phyloP scores from a whole-genome alignment of 2,329 filamentous ascomycete genomes.

The Graphilbum fragrans region DNA sequence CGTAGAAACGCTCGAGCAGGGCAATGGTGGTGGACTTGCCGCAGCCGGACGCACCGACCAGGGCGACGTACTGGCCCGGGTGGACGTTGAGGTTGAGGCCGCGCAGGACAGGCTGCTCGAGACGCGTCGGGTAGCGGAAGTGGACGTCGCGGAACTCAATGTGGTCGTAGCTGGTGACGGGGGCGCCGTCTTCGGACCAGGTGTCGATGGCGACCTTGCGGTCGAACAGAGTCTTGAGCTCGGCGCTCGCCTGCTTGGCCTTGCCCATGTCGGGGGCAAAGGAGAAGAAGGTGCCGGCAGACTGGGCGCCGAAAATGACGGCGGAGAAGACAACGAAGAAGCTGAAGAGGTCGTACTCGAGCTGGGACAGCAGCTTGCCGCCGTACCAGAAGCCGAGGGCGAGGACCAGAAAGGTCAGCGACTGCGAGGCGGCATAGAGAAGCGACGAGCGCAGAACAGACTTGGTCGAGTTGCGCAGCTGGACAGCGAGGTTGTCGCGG shows the following conservation, averaged over 20 bases:
- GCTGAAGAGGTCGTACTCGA: conserved; percentile 66
- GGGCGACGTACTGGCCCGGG: conserved; percentile 72
- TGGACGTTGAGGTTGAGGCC: conserved; percentile 65
- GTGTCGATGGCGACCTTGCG: conserved; percentile 70
- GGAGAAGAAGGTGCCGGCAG: conserved; percentile 77
- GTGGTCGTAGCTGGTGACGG: conserved; percentile 49
- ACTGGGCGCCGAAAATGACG: conserved; percentile 85
- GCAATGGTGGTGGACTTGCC: conserved; percentile 92
- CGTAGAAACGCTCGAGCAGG: conserved; percentile 87
- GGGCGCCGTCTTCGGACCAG: conserved; percentile 60
- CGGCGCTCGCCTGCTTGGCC: conserved; percentile 69
- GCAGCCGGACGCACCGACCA: conserved; percentile 89
- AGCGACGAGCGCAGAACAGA: conserved; percentile 66
- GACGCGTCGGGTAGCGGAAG: conserved; percentile 85
- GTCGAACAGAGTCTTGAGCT: conserved; percentile 77
- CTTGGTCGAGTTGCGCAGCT: conserved; percentile 55
- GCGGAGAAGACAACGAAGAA: conserved; percentile 89
- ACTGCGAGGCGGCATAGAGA: conserved; percentile 78
- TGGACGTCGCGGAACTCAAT: conserved; percentile 89
- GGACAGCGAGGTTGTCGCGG: conserved; percentile 49
- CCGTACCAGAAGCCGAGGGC: conserved; percentile 92
- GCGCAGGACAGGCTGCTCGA: conserved; percentile 82
- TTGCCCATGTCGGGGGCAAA: conserved; percentile 92
- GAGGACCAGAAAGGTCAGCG: conserved; percentile 69
- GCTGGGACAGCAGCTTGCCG: conserved; percentile 57